phyloP scores from a whole-genome alignment of 768 basidiomycete genomes.

The Boletus rufocinnamomeus region DNA sequence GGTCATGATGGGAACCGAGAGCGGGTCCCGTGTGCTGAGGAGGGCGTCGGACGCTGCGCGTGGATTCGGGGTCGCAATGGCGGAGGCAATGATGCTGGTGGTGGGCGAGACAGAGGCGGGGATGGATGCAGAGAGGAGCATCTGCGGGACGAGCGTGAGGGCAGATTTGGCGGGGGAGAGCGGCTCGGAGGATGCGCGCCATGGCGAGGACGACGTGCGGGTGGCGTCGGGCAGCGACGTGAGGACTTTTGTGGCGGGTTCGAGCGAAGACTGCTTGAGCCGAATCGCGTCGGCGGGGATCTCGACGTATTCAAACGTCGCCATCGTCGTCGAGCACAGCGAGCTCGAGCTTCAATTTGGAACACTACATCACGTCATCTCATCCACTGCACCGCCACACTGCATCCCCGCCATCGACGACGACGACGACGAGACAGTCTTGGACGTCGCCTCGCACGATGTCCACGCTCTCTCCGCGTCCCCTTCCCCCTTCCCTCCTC shows the following conservation, averaged over 20 bases:
- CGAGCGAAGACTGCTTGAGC: constrained; percentile 30
- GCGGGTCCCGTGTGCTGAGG: constrained; percentile 61
- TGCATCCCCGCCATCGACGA: background rate
- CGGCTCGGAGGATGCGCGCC: background rate
- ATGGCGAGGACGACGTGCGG: constrained; percentile 14
- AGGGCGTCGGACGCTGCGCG: constrained; percentile 27
- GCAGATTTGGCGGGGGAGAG: constrained; percentile 35
- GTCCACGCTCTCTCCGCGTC: constrained; percentile 14
- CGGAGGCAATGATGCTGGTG: constrained; percentile 13
- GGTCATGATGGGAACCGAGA: constrained; percentile 77
- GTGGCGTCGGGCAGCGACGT: constrained; percentile 41
- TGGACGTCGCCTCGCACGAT: constrained; percentile 13
- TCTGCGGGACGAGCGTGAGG: constrained; percentile 41
- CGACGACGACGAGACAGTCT: constrained; percentile 9
- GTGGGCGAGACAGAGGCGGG: constrained; percentile 22
- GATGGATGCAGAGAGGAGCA: constrained; percentile 33
- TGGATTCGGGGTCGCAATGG: constrained; percentile 29
- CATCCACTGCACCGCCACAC: constrained; percentile 12
- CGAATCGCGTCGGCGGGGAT: constrained; percentile 43
- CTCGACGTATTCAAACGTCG: constrained; percentile 43
- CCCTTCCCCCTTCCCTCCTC: constrained; percentile 21
- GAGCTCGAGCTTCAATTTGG: background rate
- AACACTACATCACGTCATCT: background rate
- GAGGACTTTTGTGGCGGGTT: constrained; percentile 43
- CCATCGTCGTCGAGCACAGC: constrained; percentile 20